Conservation (phyloP, 2,329 filamentous ascomycete species). For the Fusarium nygamai region DNA sequence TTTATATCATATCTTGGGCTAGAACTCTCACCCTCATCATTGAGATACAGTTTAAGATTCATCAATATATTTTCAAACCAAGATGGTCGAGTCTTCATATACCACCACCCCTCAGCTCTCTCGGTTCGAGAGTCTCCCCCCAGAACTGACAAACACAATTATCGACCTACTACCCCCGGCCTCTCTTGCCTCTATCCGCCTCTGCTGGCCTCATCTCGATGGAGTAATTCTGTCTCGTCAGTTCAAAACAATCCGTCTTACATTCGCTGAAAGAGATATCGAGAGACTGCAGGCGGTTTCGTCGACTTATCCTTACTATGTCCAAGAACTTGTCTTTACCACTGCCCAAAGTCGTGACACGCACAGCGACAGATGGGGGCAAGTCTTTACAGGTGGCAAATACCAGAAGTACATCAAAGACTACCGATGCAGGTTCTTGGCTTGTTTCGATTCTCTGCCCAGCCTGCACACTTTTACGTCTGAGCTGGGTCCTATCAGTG, state of each 20-base stretch:
- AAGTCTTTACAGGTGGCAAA: neutral
- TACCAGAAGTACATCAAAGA: neutral
- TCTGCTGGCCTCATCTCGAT: neutral
- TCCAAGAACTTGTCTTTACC: constrained; percentile 6
- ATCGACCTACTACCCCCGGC: neutral
- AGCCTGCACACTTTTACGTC: neutral
- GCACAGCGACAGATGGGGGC: neutral
- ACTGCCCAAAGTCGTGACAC: neutral
- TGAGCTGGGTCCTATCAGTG: neutral
- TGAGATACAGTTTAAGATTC: neutral
- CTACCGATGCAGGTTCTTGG: neutral
- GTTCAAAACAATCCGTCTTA: neutral
- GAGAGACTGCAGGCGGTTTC: neutral
- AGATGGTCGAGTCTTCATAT: neutral
- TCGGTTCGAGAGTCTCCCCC: neutral
- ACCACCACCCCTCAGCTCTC: neutral
- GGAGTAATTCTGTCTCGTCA: neutral
- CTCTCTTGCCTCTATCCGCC: neutral
- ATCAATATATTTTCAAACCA: neutral
- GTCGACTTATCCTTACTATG: neutral
- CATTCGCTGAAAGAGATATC: neutral
- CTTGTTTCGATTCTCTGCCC: neutral
- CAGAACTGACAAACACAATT: neutral
- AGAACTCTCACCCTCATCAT: neutral
- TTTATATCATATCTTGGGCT: neutral